Evolutionary conservation across 2,329 filamentous ascomycete species (phyloP).

Genomic region (Alternaria atra): DNA sequence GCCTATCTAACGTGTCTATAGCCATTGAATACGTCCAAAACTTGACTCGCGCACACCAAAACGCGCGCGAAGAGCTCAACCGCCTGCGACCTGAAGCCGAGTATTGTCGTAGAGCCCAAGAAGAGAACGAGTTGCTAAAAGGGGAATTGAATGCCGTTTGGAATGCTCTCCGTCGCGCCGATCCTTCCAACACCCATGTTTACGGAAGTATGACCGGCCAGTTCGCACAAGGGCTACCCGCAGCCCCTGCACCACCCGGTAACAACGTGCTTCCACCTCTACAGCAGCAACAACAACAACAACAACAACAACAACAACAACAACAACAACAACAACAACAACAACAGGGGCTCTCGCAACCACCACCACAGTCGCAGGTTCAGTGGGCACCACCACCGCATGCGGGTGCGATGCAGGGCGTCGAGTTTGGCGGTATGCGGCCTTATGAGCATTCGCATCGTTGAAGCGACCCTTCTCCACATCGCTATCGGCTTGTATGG

Average conservation of each 20-base stretch:
- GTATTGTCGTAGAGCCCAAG: constrained; percentile 54
- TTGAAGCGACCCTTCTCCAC: background rate
- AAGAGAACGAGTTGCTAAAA: constrained; percentile 59
- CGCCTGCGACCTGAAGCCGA: constrained; percentile 57
- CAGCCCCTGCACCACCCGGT: constrained; percentile 37
- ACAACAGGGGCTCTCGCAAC: constrained; percentile 14
- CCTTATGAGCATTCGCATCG: constrained; percentile 49
- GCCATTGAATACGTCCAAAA: constrained; percentile 61
- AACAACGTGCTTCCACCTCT: constrained; percentile 50
- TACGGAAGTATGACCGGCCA: constrained; percentile 58
- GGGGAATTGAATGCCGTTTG: constrained; percentile 58
- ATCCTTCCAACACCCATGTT: constrained; percentile 57
- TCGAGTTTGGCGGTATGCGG: constrained; percentile 55
- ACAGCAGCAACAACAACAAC: constrained; percentile 46
- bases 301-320: constrained; percentile 18
- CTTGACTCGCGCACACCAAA: constrained; percentile 51
- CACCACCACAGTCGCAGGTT: constrained; percentile 44
- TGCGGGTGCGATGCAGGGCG: constrained; percentile 57
- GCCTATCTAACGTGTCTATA: constrained; percentile 33
- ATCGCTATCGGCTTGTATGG: background rate
- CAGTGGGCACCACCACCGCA: constrained; percentile 45
- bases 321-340: constrained; percentile 38
- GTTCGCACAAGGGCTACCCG: constrained; percentile 52
- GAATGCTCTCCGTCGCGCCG: constrained; percentile 56
- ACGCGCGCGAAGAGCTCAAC: constrained; percentile 50